A percentile compares a stretch with the other conserved stretches of the same genome.
Conservation (phyloP, 177 flowering plant genomes). For the Vitis hybrid region DNA sequence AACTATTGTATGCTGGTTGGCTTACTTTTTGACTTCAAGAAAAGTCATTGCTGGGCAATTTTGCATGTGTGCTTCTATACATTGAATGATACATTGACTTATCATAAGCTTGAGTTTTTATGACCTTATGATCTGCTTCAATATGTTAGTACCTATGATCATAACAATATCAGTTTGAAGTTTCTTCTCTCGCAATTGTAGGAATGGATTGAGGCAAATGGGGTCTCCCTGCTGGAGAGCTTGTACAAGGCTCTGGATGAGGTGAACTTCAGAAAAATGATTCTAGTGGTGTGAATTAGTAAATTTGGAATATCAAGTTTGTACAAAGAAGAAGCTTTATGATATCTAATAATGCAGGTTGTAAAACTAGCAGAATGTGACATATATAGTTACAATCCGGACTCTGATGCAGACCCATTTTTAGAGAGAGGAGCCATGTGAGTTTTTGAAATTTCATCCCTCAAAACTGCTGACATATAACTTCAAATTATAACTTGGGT, state of each 20-base stretch:
- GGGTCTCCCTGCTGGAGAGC: slow-evolving; percentile 57
- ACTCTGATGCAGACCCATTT: slow-evolving; percentile 81
- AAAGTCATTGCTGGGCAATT: neutral
- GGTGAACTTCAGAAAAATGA: slow-evolving; percentile 32
- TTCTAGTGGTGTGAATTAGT: too few species aligned
- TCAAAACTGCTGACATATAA: neutral
- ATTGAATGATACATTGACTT: neutral
- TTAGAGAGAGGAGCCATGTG: slow-evolving; percentile 86
- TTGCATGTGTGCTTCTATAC: neutral
- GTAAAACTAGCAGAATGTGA: slow-evolving; percentile 84
- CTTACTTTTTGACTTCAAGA: neutral
- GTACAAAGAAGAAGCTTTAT: slow-evolving; percentile 1
- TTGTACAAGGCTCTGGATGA: slow-evolving; percentile 85
- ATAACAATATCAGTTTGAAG: neutral
- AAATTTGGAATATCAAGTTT: neutral
- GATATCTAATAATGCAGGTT: slow-evolving; percentile 56
- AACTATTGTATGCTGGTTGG: neutral
- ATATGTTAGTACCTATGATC: neutral
- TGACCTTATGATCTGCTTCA: neutral
- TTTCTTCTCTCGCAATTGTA: slow-evolving; percentile 19
- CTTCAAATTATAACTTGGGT: slow-evolving; percentile 1
- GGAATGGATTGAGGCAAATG: slow-evolving; percentile 78
- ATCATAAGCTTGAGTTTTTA: neutral
- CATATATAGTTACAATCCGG: slow-evolving; percentile 79
- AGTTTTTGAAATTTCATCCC: slow-evolving; percentile 13